Evolutionary conservation across 108 stramenopile genomes (phyloP).

Genomic region (Cyclotella baltica): DNA sequence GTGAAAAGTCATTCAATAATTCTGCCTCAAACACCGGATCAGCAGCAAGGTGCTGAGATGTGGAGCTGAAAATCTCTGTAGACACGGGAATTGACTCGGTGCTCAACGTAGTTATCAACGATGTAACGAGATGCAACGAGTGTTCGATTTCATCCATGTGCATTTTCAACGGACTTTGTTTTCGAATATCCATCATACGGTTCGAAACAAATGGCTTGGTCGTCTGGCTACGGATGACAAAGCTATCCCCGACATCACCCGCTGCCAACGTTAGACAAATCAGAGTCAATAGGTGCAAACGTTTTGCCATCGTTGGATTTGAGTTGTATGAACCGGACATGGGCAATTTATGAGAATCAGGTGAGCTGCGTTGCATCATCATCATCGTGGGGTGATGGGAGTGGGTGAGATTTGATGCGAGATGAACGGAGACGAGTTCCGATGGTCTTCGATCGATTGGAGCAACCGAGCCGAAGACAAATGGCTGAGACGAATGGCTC

Average conservation of each 20-base stretch:
- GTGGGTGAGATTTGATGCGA: too few relatives aligned
- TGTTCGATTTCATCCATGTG: not conserved
- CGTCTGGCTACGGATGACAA: not conserved
- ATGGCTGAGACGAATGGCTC: too few relatives aligned
- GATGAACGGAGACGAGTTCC: too few relatives aligned
- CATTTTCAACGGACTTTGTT: not conserved
- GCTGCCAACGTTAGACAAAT: not conserved
- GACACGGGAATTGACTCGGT: not conserved
- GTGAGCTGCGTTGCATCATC: too few relatives aligned
- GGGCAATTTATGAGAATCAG: not conserved
- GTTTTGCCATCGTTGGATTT: not conserved
- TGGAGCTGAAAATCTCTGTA: slow-evolving; percentile 2
- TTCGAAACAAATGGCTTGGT: not conserved
- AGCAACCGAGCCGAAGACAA: too few relatives aligned
- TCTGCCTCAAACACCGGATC: slow-evolving; percentile 49
- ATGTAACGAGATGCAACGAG: too few relatives aligned
- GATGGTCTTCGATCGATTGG: too few relatives aligned
- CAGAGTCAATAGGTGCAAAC: not conserved
- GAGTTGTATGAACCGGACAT: not conserved
- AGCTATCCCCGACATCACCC: not conserved
- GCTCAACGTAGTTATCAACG: too few relatives aligned
- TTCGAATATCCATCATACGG: not conserved
- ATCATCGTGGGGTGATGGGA: too few relatives aligned
- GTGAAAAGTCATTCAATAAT: slow-evolving; percentile 45
- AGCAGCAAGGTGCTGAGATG: slow-evolving; percentile 24